Percentiles rank a stretch among this genome's conserved stretches.
Conservation (phyloP, 805 yeast genomes). For the Candida succiphila region DNA sequence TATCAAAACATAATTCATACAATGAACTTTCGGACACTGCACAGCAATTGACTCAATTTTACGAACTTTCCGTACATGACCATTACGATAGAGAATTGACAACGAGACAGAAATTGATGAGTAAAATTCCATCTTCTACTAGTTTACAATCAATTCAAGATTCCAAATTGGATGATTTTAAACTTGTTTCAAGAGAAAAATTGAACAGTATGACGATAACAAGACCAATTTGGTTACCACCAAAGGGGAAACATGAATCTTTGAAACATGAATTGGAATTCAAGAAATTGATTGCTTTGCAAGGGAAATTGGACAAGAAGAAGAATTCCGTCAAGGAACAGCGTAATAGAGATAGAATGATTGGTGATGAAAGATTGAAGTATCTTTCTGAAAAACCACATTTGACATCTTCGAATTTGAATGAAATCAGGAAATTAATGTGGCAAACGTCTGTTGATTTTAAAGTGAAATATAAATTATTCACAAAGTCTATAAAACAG, state of each 20-base stretch:
- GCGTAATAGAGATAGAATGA: conserved; percentile 18
- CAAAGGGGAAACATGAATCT: conserved; percentile 44
- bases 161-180: conserved; percentile 45
- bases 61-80: conserved; percentile 26
- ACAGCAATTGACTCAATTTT: conserved; percentile 29
- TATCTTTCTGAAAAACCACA: conserved; percentile 18
- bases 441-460: conserved; percentile 21
- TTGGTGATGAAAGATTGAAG: conserved; percentile 23
- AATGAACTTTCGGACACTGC: conserved; percentile 24
- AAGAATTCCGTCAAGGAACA: conserved; percentile 24
- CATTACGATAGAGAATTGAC: conserved; percentile 26
- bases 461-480: conserved; percentile 8
- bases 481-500: conserved; percentile 8
- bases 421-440: conserved; percentile 22
- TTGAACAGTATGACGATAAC: conserved; percentile 44
- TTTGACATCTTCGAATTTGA: conserved; percentile 17
- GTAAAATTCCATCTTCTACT: conserved; percentile 26
- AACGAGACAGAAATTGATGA: conserved; percentile 24
- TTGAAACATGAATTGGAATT: conserved; percentile 48
- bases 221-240: conserved; percentile 67
- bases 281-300: conserved; percentile 23
- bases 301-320: conserved; percentile 21
- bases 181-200: conserved; percentile 53
- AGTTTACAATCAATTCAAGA: conserved; percentile 22
- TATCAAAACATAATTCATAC: conserved; percentile 19